These are phyloP conservation scores for Hyaloscypha variabilis DNA, from an alignment of 495 filamentous ascomycete species.

Conservation along the genomic window DNA sequence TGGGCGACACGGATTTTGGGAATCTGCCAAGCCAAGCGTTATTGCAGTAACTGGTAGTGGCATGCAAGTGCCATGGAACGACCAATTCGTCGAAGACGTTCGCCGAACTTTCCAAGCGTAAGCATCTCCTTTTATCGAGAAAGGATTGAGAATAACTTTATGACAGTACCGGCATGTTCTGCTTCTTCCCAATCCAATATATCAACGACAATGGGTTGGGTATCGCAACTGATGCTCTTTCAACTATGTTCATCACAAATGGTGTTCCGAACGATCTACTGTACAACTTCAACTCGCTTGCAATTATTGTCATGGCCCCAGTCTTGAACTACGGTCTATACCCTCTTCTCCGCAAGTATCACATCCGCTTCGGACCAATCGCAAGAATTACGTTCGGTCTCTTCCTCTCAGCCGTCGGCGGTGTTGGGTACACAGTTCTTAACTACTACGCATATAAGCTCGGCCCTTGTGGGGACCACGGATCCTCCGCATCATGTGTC, in stretches of 20 bases:
- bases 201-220: constrained; percentile 57
- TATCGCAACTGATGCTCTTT: constrained; percentile 50
- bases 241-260: constrained; percentile 63
- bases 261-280: constrained; percentile 77
- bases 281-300: constrained; percentile 72
- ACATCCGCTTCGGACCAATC: constrained; percentile 69
- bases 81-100: constrained; percentile 58
- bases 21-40: constrained; percentile 62
- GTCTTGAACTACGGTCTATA: constrained; percentile 69
- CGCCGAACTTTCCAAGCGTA: constrained; percentile 59
- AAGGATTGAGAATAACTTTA: too few species aligned
- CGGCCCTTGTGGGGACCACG: constrained; percentile 48
- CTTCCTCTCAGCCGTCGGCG: constrained; percentile 62
- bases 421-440: constrained; percentile 64
- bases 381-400: constrained; percentile 76
- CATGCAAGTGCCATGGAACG: constrained; percentile 46
- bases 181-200: constrained; percentile 71
- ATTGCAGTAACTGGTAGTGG: constrained; percentile 49
- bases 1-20: constrained; percentile 62
- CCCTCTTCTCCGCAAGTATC: constrained; percentile 60
- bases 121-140: too few species aligned
- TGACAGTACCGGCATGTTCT: constrained; percentile 43
- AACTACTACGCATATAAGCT: constrained; percentile 72
- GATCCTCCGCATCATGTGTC: constrained; percentile 33
- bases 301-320: constrained; percentile 72